Conservation (phyloP, 78 protist species). For the Chrysochromulina tobinii region DNA sequence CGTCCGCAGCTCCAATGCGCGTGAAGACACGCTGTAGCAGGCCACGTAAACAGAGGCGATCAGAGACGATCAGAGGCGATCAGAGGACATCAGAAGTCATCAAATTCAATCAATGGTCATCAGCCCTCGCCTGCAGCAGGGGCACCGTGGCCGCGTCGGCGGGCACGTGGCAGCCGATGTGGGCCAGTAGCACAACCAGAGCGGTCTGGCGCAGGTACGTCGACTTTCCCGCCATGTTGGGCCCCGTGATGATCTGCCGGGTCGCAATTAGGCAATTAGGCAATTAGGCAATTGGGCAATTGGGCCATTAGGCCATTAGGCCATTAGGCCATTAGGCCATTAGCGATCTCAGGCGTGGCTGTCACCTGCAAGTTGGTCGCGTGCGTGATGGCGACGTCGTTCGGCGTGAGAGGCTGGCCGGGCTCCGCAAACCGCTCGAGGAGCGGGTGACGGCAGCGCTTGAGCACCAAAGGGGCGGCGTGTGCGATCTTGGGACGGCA, state of each 20-base stretch:
- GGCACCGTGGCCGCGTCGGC: constrained; percentile 48
- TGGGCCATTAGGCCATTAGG: too few species aligned
- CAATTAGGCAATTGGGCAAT: too few species aligned
- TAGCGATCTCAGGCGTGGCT: too few species aligned
- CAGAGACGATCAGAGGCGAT: too few species aligned
- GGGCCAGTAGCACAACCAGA: constrained; percentile 45
- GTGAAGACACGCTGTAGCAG: constrained; percentile 31
- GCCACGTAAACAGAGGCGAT: too few species aligned
- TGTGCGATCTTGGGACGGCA: not conserved
- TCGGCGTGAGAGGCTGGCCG: not conserved
- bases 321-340: too few species aligned
- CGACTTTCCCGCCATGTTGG: constrained; percentile 72
- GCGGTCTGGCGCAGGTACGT: constrained; percentile 47
- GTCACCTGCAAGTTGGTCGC: constrained; percentile 11
- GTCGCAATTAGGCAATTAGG: too few species aligned
- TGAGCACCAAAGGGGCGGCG: not conserved
- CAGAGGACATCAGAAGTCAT: too few species aligned
- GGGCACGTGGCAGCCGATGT: constrained; percentile 63
- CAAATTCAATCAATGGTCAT: too few species aligned
- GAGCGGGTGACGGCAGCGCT: constrained; percentile 28
- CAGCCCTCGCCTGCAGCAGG: not conserved
- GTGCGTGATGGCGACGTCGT: not conserved
- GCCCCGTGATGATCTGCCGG: constrained; percentile 45
- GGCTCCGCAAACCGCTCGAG: not conserved
- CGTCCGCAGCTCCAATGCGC: constrained; percentile 50